phyloP scores from a whole-genome alignment of 768 basidiomycete species.

The Auricularia sp. region DNA sequence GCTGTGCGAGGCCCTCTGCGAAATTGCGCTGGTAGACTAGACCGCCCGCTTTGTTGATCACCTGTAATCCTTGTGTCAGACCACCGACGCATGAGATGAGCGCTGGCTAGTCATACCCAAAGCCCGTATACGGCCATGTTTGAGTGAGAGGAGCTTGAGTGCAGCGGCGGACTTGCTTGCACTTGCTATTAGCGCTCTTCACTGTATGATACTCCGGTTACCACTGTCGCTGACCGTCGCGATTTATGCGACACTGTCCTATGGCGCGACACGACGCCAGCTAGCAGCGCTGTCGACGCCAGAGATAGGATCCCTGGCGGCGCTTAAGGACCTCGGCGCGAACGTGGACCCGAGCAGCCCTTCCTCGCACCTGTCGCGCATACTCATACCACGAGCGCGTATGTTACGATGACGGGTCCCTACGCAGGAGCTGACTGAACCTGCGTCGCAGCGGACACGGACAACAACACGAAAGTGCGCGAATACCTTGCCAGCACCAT shows the following conservation, averaged over 20 bases:
- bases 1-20: conserved; percentile 86
- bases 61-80: conserved; percentile 32
- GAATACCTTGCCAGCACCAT: conserved; percentile 71
- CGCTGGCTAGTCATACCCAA: conserved; percentile 48
- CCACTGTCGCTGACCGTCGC: not conserved
- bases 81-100: not conserved
- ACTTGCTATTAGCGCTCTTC: not conserved
- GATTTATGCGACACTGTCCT: not conserved
- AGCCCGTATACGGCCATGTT: conserved; percentile 70
- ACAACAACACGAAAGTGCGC: conserved; percentile 72
- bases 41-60: conserved; percentile 98
- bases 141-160: conserved; percentile 4
- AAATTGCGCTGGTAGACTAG: conserved; percentile 90
- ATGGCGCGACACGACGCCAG: not conserved
- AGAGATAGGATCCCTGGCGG: conserved; percentile 41
- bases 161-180: not conserved
- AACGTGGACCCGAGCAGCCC: conserved; percentile 60
- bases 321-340: conserved; percentile 52
- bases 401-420: conserved; percentile 20
- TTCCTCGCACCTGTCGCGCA: conserved; percentile 64
- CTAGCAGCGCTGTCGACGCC: conserved; percentile 37
- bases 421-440: not conserved
- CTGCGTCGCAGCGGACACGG: conserved; percentile 46
- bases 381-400: conserved; percentile 81
- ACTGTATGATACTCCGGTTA: not conserved